Evolutionary conservation across 2,329 filamentous ascomycete genomes (phyloP).

Genomic region (Colletotrichum orchidophilum): DNA sequence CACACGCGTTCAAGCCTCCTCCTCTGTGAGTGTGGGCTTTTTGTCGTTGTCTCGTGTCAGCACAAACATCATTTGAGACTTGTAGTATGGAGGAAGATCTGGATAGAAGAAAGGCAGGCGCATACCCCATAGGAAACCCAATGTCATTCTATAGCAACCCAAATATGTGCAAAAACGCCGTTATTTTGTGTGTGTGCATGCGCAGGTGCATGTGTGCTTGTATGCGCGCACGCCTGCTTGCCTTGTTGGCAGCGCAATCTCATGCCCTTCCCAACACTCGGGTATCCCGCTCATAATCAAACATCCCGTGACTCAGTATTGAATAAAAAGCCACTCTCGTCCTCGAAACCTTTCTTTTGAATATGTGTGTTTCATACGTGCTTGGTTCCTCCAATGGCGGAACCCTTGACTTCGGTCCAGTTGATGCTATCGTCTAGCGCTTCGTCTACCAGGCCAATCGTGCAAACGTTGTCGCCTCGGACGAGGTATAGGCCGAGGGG

Average conservation of each 20-base stretch:
- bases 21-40: slow-evolving; percentile 34
- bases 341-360: slow-evolving; percentile 21
- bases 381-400: slow-evolving; percentile 85
- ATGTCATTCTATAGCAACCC: slow-evolving; percentile 35
- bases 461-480: slow-evolving; percentile 91
- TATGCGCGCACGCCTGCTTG: not conserved
- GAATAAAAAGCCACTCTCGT: slow-evolving; percentile 31
- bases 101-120: slow-evolving; percentile 28
- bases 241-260: slow-evolving; percentile 12
- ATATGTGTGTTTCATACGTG: slow-evolving; percentile 58
- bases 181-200: slow-evolving; percentile 19
- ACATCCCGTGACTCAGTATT: not conserved
- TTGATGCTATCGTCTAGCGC: slow-evolving; percentile 89
- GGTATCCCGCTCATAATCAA: slow-evolving; percentile 29
- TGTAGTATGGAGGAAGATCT: not conserved
- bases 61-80: slow-evolving; percentile 9
- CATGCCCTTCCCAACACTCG: slow-evolving; percentile 24
- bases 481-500: slow-evolving; percentile 91
- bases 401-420: slow-evolving; percentile 89
- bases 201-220: not conserved
- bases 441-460: slow-evolving; percentile 91
- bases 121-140: slow-evolving; percentile 35
- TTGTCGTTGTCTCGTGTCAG: slow-evolving; percentile 39
- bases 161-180: slow-evolving; percentile 30
- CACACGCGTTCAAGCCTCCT: not conserved